Conservation (phyloP, 2,329 filamentous ascomycete species). For the Fusarium xylarioides region DNA sequence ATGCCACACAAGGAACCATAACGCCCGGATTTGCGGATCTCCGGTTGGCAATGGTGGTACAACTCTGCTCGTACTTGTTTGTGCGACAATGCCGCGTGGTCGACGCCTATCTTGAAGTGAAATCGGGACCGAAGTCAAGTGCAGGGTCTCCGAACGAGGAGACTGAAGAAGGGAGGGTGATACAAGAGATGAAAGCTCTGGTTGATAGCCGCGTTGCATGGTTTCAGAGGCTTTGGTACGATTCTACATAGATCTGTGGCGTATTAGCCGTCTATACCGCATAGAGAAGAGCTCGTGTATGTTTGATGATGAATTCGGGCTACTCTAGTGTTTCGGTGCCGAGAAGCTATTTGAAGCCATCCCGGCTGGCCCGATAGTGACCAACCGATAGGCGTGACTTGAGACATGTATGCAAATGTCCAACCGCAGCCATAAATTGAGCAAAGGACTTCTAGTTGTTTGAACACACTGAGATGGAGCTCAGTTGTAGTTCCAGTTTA, state of each 20-base stretch:
- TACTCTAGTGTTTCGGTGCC: background rate
- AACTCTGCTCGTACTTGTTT: background rate
- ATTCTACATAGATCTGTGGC: background rate
- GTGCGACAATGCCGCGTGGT: background rate
- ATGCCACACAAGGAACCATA: rapidly evolving
- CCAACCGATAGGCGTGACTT: rapidly evolving
- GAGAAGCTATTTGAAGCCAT: background rate
- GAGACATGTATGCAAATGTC: background rate
- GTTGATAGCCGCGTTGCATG: background rate
- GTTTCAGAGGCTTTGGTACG: background rate
- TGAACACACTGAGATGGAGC: rapidly evolving
- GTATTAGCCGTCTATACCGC: rapidly evolving
- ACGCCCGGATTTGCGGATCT: background rate
- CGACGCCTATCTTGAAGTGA: rapidly evolving
- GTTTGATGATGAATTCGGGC: background rate
- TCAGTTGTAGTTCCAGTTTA: rapidly evolving
- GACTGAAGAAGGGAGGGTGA: too few relatives aligned
- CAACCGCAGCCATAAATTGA: rapidly evolving
- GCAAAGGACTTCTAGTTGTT: background rate
- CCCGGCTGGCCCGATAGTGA: too few relatives aligned
- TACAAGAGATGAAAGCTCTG: background rate
- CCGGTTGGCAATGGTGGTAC: background rate
- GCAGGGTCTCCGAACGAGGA: too few relatives aligned
- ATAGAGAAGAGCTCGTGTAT: rapidly evolving
- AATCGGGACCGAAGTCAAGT: background rate